Conservation (phyloP, 805 yeast genomes). For the Cyberlindnera bimundalis region DNA sequence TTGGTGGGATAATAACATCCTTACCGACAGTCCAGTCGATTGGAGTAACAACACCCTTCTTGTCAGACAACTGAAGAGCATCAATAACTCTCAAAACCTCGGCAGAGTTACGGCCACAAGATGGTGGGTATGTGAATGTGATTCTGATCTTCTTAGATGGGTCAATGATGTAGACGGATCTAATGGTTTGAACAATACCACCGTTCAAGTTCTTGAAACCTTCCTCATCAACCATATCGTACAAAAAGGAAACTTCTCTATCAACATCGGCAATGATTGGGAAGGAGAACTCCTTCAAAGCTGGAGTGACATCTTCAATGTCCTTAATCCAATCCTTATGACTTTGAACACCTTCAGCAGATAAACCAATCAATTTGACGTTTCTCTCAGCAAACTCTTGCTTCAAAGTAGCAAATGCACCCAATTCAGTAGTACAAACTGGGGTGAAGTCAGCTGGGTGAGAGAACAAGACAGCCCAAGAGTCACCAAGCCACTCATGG, state of each 20-base stretch:
- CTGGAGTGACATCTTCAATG: constrained; percentile 74
- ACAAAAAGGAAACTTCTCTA: constrained; percentile 78
- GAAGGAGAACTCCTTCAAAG: constrained; percentile 70
- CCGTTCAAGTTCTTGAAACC: constrained; percentile 70
- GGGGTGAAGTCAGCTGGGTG: constrained; percentile 98
- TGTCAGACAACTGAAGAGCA: constrained; percentile 82
- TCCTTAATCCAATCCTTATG: constrained; percentile 89
- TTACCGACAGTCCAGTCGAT: constrained; percentile 88
- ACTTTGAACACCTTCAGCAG: constrained; percentile 77
- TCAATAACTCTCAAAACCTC: constrained; percentile 90
- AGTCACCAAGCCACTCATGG: constrained; percentile 82
- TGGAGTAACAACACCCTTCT: constrained; percentile 82
- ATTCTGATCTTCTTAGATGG: constrained; percentile 87
- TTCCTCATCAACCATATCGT: constrained; percentile 86
- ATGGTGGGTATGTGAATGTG: constrained; percentile 86
- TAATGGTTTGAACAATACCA: constrained; percentile 81
- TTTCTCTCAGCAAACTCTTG: constrained; percentile 84
- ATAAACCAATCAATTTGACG: constrained; percentile 84
- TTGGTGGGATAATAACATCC: constrained; percentile 90
- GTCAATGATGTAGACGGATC: constrained; percentile 90
- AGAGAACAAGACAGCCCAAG: constrained; percentile 86
- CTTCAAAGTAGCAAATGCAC: constrained; percentile 87
- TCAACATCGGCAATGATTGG: constrained; percentile 89
- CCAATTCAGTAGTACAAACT: constrained; percentile 93
- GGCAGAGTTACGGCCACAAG: constrained; percentile 90